phyloP scores from a whole-genome alignment of 306 rosid genomes.

The Oemleria cerasiformis region DNA sequence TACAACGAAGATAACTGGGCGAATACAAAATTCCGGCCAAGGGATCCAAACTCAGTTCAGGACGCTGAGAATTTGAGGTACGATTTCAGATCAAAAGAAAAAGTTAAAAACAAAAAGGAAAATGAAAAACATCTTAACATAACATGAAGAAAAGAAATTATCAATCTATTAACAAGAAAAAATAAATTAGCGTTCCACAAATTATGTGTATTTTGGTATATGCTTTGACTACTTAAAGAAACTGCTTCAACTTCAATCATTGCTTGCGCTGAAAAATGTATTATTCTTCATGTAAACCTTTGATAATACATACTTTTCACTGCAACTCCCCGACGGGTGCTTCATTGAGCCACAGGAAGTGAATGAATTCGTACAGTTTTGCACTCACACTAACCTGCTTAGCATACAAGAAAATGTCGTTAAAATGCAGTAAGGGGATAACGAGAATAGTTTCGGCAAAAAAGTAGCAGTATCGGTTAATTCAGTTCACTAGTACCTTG shows the following conservation, averaged over 20 bases:
- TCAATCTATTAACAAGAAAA: slow-evolving; percentile 15
- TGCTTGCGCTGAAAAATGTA: background rate
- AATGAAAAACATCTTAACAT: background rate
- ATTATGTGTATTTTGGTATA: background rate
- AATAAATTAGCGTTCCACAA: background rate
- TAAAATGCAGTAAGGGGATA: background rate
- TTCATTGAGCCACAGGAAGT: slow-evolving; percentile 89
- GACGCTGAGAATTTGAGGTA: background rate
- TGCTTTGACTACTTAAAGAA: slow-evolving; percentile 10
- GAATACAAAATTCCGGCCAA: too few relatives aligned
- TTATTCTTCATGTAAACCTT: background rate
- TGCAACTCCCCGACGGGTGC: slow-evolving; percentile 97
- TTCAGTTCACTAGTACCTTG: slow-evolving; percentile 49
- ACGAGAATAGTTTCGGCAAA: slow-evolving; percentile 3
- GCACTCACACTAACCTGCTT: slow-evolving; percentile 90
- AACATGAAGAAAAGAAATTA: background rate
- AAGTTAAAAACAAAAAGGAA: too few relatives aligned
- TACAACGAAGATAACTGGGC: too few relatives aligned
- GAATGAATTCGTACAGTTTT: slow-evolving; percentile 82
- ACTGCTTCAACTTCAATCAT: slow-evolving; percentile 6
- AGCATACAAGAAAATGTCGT: background rate
- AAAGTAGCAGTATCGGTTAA: background rate
- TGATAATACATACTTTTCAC: slow-evolving; percentile 20
- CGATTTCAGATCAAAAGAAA: background rate
- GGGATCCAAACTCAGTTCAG: background rate